Conservation (phyloP, 805 yeast species). For the Cyberlindnera americana region DNA sequence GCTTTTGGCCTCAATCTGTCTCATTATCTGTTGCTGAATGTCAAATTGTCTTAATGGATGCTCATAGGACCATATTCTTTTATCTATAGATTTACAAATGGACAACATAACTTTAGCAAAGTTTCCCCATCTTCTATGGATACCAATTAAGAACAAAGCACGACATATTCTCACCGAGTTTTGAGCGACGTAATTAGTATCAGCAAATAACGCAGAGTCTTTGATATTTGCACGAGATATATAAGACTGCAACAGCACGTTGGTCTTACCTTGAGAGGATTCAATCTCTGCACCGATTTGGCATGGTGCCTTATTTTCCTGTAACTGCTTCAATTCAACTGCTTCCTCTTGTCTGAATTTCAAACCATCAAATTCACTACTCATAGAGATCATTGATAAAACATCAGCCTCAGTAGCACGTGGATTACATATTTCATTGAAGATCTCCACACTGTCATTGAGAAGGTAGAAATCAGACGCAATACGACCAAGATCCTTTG, state of each 20-base stretch:
- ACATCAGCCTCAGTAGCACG: slow-evolving; percentile 90
- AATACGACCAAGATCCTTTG: slow-evolving; percentile 90
- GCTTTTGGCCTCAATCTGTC: slow-evolving; percentile 57
- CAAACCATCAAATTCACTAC: slow-evolving; percentile 89
- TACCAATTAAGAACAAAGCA: slow-evolving; percentile 81
- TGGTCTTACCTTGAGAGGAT: slow-evolving; percentile 80
- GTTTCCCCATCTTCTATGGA: slow-evolving; percentile 88
- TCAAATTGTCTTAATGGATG: slow-evolving; percentile 91
- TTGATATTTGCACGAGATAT: slow-evolving; percentile 70
- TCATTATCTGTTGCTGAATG: slow-evolving; percentile 60
- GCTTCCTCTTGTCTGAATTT: slow-evolving; percentile 87
- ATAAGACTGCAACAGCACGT: slow-evolving; percentile 81
- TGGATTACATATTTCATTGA: slow-evolving; percentile 81
- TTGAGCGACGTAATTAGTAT: slow-evolving; percentile 91
- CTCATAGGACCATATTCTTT: slow-evolving; percentile 80
- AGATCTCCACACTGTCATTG: slow-evolving; percentile 82
- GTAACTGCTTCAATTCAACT: slow-evolving; percentile 60
- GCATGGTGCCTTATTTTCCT: slow-evolving; percentile 64
- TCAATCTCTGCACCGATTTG: slow-evolving; percentile 78
- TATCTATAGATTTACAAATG: slow-evolving; percentile 83
- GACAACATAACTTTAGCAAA: slow-evolving; percentile 72
- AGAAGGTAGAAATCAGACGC: slow-evolving; percentile 91
- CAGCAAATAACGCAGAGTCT: slow-evolving; percentile 82
- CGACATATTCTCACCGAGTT: slow-evolving; percentile 91
- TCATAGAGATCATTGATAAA: slow-evolving; percentile 81